A percentile compares a stretch with the other conserved stretches of the same genome.
Conservation (phyloP, 371 early-diverging fungal species). For the Lichtheimia ramosa region DNA sequence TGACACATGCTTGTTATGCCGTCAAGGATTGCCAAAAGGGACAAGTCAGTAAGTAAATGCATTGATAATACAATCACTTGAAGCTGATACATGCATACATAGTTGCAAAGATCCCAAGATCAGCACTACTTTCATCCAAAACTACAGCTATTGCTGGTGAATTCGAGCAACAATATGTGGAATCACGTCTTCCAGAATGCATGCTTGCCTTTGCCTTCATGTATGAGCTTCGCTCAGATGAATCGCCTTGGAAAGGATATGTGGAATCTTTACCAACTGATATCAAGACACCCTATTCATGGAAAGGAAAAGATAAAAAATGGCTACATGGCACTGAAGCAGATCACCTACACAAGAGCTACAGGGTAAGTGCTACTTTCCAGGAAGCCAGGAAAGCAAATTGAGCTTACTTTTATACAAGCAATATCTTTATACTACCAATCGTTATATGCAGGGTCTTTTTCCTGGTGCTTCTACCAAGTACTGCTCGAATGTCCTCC, state of each 20-base stretch:
- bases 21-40: too few species aligned
- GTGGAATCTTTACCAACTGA: slow-evolving; percentile 57
- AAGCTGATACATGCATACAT: background rate
- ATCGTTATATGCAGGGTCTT: slow-evolving; percentile 71
- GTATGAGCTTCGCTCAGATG: slow-evolving; percentile 72
- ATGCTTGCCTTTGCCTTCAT: slow-evolving; percentile 75
- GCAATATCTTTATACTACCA: slow-evolving; percentile 31
- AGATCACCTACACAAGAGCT: slow-evolving; percentile 11
- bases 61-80: too few species aligned
- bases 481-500: too few species aligned
- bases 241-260: slow-evolving; percentile 82
- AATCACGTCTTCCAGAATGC: slow-evolving; percentile 56
- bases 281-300: slow-evolving; percentile 67
- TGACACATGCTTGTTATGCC: background rate
- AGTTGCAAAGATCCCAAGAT: slow-evolving; percentile 70
- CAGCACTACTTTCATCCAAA: slow-evolving; percentile 67
- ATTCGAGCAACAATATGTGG: slow-evolving; percentile 61
- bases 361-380: too few species aligned
- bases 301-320: slow-evolving; percentile 53
- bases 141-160: slow-evolving; percentile 75
- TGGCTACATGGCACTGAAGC: slow-evolving; percentile 68
- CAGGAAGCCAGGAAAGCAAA: slow-evolving; percentile 44
- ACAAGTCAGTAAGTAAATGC: background rate
- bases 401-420: too few species aligned
- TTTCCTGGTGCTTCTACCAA: slow-evolving; percentile 44